phyloP scores from a whole-genome alignment of 2,329 filamentous ascomycete genomes.

The Bimuria novae-zelandiae region DNA sequence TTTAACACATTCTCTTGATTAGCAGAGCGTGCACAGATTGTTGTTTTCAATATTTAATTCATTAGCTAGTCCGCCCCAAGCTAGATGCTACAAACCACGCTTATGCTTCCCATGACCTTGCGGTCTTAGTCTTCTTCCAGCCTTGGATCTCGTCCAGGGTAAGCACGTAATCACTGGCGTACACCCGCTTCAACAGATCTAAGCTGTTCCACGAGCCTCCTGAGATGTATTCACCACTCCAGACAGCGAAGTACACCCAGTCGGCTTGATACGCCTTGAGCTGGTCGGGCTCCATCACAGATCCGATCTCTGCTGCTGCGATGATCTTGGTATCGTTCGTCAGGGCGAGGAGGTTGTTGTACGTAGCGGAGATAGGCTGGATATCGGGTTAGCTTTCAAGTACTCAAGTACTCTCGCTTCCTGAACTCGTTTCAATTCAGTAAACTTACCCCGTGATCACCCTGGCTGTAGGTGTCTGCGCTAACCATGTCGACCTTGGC shows the following conservation, averaged over 20 bases:
- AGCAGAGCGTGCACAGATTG: too few relatives aligned
- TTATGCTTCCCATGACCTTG: background rate
- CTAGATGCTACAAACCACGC: too few relatives aligned
- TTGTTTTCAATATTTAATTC: too few relatives aligned
- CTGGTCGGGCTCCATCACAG: constrained; percentile 50
- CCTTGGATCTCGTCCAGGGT: constrained; percentile 37
- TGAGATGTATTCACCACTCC: constrained; percentile 52
- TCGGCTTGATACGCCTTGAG: constrained; percentile 53
- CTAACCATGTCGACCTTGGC: constrained; percentile 53
- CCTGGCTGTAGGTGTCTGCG: constrained; percentile 53
- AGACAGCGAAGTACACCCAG: constrained; percentile 56
- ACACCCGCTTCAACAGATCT: constrained; percentile 47
- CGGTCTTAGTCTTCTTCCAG: constrained; percentile 18
- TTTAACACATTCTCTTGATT: too few relatives aligned
- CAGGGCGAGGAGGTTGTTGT: constrained; percentile 51
- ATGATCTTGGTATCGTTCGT: constrained; percentile 55
- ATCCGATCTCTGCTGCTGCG: constrained; percentile 54
- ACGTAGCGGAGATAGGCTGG: constrained; percentile 51
- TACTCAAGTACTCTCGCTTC: too few relatives aligned
- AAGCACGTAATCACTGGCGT: constrained; percentile 31
- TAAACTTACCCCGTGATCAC: constrained; percentile 48
- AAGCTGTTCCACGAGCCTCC: constrained; percentile 49
- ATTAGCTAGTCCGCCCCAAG: too few relatives aligned
- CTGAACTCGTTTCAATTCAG: too few relatives aligned
- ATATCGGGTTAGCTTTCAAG: constrained; percentile 2